Conservation (phyloP, 306 rosid genomes). For the Sesbania bispinosa region DNA sequence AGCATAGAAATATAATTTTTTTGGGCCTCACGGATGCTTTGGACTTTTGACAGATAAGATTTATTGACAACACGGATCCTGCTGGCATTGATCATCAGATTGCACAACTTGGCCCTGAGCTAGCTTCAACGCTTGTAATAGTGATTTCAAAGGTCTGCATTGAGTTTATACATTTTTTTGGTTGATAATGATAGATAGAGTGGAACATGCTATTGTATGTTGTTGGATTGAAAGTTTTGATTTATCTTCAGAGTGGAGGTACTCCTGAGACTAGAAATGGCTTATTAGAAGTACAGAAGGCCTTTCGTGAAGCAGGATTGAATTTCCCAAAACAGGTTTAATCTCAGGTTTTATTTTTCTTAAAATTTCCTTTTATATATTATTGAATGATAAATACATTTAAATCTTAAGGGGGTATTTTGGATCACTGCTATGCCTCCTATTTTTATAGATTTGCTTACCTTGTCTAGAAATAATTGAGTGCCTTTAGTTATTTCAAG, state of each 20-base stretch:
- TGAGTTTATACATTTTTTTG: background rate
- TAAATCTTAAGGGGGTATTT: too few relatives aligned
- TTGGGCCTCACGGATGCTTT: background rate
- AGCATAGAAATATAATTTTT: background rate
- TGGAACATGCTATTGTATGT: too few relatives aligned
- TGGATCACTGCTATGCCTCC: too few relatives aligned
- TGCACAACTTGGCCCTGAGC: slow-evolving; percentile 83
- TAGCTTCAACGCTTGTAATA: slow-evolving; percentile 79
- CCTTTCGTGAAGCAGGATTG: slow-evolving; percentile 93
- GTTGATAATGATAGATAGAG: too few relatives aligned
- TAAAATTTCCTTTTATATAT: too few relatives aligned
- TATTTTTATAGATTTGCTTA: background rate
- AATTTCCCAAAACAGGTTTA: slow-evolving; percentile 86
- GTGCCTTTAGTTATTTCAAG: background rate
- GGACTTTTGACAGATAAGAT: slow-evolving; percentile 66
- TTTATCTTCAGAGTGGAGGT: slow-evolving; percentile 74
- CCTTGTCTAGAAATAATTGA: background rate
- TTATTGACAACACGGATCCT: slow-evolving; percentile 92
- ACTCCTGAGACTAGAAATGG: slow-evolving; percentile 96
- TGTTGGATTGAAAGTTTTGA: too few relatives aligned
- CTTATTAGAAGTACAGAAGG: slow-evolving; percentile 87
- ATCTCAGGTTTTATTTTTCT: slow-evolving; percentile 44
- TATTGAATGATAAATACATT: too few relatives aligned
- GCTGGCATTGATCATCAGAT: slow-evolving; percentile 97
- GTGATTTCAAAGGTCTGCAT: slow-evolving; percentile 77